A percentile compares a stretch with the other conserved stretches of the same genome.
phyloP scores from a whole-genome alignment of 345 rosid genomes.

The Sisymbrium altissimum region DNA sequence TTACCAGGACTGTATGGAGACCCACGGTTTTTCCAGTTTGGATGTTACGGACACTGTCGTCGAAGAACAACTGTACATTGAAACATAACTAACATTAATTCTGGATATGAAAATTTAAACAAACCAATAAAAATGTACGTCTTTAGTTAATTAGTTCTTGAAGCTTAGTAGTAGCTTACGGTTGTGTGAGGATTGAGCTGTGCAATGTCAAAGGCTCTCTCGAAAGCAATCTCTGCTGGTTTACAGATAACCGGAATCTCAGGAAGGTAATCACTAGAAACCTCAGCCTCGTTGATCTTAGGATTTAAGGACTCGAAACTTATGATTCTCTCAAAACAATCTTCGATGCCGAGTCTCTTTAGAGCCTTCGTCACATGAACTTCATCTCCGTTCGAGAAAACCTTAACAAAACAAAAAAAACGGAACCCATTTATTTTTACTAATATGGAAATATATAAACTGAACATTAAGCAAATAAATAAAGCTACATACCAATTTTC shows the following conservation, averaged over 20 bases:
- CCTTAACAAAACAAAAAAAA: slow-evolving; percentile 34
- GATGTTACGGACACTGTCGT: slow-evolving; percentile 77
- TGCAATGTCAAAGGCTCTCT: slow-evolving; percentile 56
- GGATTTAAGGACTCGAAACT: slow-evolving; percentile 89
- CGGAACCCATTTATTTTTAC: not conserved
- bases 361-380: slow-evolving; percentile 62
- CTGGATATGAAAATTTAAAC: not conserved
- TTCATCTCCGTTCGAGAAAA: slow-evolving; percentile 87
- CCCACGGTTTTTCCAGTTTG: slow-evolving; percentile 63
- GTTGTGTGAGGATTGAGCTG: slow-evolving; percentile 70
- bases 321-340: slow-evolving; percentile 87
- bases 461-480: not conserved
- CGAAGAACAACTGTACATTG: slow-evolving; percentile 71
- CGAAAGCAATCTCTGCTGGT: slow-evolving; percentile 66
- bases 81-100: not conserved
- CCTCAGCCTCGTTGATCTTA: slow-evolving; percentile 29
- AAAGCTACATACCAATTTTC: slow-evolving; percentile 53
- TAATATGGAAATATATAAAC: not conserved
- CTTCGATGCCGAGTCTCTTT: slow-evolving; percentile 73
- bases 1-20: slow-evolving; percentile 74
- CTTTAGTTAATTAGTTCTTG: not conserved
- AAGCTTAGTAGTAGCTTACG: slow-evolving; percentile 53
- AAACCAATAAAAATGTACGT: not conserved
- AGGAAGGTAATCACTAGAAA: slow-evolving; percentile 37
- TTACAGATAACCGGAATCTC: slow-evolving; percentile 70